Conservation (phyloP, 495 filamentous ascomycete species). For the Chaetomium fimeti region DNA sequence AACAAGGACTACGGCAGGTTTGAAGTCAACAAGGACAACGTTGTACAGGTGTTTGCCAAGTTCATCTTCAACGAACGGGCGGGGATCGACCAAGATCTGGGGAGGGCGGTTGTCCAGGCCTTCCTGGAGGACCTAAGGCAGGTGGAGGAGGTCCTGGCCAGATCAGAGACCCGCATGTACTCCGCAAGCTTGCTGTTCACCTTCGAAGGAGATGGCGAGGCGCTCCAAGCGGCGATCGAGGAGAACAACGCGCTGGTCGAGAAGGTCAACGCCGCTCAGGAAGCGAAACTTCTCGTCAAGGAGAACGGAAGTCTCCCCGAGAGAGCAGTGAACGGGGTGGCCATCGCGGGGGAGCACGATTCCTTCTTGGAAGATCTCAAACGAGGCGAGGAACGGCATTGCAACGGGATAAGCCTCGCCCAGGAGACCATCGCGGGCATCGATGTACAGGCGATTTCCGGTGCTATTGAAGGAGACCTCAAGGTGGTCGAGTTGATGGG, state of each 20-base stretch:
- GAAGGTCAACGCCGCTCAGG: slow-evolving; percentile 42
- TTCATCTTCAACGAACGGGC: slow-evolving; percentile 68
- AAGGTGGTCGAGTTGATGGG: slow-evolving; percentile 29
- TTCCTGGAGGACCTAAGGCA: slow-evolving; percentile 66
- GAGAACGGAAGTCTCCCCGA: too few relatives aligned
- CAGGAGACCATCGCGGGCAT: slow-evolving; percentile 28
- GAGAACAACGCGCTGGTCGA: slow-evolving; percentile 50
- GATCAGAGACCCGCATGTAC: slow-evolving; percentile 89
- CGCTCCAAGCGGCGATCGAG: slow-evolving; percentile 64
- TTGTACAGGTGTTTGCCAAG: slow-evolving; percentile 69
- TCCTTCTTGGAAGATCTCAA: slow-evolving; percentile 20
- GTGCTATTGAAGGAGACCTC: slow-evolving; percentile 25
- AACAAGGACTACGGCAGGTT: slow-evolving; percentile 83
- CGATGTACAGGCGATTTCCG: slow-evolving; percentile 1
- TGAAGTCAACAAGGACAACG: slow-evolving; percentile 64
- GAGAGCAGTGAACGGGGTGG: too few relatives aligned
- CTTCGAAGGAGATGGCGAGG: slow-evolving; percentile 81
- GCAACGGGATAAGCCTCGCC: slow-evolving; percentile 23
- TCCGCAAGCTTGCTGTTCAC: slow-evolving; percentile 85
- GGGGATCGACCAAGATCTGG: slow-evolving; percentile 54
- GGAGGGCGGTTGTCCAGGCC: slow-evolving; percentile 57
- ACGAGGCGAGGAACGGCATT: slow-evolving; percentile 14
- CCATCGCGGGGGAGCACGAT: slow-evolving; percentile 55
- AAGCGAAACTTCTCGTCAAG: too few relatives aligned
- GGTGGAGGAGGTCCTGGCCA: slow-evolving; percentile 64